A percentile compares a stretch with the other conserved stretches of the same genome.
Evolutionary conservation across 1,139 yeast species (phyloP).

Genomic region (Yamadazyma sp.): DNA sequence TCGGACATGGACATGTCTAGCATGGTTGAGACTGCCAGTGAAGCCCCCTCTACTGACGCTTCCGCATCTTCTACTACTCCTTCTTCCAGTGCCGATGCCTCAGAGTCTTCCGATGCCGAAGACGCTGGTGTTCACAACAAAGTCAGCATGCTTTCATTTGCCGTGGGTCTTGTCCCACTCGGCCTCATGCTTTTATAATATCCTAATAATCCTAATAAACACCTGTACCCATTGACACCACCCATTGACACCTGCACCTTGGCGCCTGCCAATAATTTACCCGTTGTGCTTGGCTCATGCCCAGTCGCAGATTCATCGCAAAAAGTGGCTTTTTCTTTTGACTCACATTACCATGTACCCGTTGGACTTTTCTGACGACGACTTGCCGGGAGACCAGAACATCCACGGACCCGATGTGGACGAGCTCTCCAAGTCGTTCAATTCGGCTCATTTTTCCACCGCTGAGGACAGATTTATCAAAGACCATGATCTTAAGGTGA

Average conservation of each 20-base stretch:
- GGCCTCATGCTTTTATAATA: slow-evolving; percentile 8
- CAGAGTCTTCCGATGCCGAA: slow-evolving; percentile 13
- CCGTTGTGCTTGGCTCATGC: no score
- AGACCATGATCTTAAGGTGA: slow-evolving; percentile 69
- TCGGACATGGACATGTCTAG: not conserved
- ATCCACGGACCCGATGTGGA: not conserved
- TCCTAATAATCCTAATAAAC: no score
- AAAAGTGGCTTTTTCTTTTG: not conserved
- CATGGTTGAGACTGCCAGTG: not conserved
- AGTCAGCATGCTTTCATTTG: slow-evolving; percentile 2
- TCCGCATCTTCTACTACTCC: not conserved
- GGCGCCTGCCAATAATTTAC: no score
- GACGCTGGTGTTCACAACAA: slow-evolving; percentile 9
- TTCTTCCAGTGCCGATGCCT: slow-evolving; percentile 7
- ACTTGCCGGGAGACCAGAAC: not conserved
- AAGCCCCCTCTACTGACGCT: not conserved
- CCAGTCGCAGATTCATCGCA: no score
- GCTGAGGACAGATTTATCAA: slow-evolving; percentile 66
- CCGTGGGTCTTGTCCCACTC: slow-evolving; percentile 8
- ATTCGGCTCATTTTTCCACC: slow-evolving; percentile 60
- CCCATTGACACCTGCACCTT: no score
- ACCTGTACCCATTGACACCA: no score
- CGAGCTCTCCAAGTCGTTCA: slow-evolving; percentile 26
- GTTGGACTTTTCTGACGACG: slow-evolving; percentile 9
- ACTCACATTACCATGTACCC: not conserved